A percentile compares a stretch with the other conserved stretches of the same genome.
Evolutionary conservation across 2,329 filamentous ascomycete genomes (phyloP).

Genomic region (Biscogniauxia marginata): DNA sequence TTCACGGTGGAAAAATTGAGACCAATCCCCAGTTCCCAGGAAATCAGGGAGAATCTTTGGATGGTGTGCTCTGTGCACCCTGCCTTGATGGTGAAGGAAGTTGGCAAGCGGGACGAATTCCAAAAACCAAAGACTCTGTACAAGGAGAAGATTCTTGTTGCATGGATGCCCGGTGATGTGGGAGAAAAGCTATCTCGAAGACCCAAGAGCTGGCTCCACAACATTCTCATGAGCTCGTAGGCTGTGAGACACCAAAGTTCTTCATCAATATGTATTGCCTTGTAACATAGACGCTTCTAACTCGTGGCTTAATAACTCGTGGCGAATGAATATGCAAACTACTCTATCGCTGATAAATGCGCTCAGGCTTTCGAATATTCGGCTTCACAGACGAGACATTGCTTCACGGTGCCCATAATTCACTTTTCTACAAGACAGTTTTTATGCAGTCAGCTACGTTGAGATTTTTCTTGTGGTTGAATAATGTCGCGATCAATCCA

Average conservation of each 20-base stretch:
- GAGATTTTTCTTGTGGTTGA: no score
- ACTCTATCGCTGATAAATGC: no score
- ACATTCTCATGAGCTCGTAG: neutral
- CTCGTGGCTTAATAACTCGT: no score
- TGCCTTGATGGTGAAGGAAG: constrained; percentile 37
- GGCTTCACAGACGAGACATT: no score
- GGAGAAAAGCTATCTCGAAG: neutral
- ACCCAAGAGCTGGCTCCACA: neutral
- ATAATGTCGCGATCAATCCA: no score
- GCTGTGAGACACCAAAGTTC: neutral
- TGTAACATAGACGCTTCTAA: no score
- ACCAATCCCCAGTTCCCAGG: constrained; percentile 13
- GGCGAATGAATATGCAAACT: no score
- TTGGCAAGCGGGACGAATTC: constrained; percentile 35
- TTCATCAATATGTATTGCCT: no score
- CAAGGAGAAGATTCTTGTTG: constrained; percentile 40
- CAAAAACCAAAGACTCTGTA: constrained; percentile 35
- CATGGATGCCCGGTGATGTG: constrained; percentile 28
- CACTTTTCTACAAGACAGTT: no score
- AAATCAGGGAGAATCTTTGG: constrained; percentile 32
- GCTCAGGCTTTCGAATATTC: no score
- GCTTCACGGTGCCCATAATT: no score
- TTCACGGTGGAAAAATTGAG: constrained; percentile 20
- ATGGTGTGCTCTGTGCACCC: constrained; percentile 37
- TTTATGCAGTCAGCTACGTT: no score